A percentile compares a stretch with the other conserved stretches of the same genome.
Evolutionary conservation across 1,284 basidiomycete genomes (phyloP).

Genomic region (Anthracocystis panici-leucophaei): DNA sequence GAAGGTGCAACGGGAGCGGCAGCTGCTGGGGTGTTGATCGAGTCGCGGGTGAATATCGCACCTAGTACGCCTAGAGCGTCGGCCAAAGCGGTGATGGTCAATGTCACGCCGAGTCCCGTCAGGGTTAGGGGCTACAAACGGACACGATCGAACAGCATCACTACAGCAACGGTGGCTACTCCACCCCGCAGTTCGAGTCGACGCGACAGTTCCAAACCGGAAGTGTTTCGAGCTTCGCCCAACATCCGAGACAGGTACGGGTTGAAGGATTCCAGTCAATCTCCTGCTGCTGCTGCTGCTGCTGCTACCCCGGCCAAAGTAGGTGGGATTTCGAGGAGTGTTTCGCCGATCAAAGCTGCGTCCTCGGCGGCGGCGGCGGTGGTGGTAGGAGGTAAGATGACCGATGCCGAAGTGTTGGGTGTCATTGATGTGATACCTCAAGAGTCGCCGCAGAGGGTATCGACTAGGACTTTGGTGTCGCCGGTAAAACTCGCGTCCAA

Average conservation of each 20-base stretch:
- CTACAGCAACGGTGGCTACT: conserved; percentile 12
- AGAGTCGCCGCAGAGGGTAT: background rate
- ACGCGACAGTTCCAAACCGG: conserved; percentile 3
- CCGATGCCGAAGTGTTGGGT: conserved; percentile 42
- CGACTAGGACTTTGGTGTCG: background rate
- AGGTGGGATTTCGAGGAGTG: background rate
- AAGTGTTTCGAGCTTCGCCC: conserved; percentile 37
- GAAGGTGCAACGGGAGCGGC: background rate
- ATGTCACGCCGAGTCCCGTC: conserved; percentile 23
- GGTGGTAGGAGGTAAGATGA: background rate
- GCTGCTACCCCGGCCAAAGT: background rate
- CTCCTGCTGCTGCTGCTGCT: conserved; percentile 19
- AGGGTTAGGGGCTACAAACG: conserved; percentile 23
- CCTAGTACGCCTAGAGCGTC: conserved; percentile 21
- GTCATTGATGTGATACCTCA: conserved; percentile 40
- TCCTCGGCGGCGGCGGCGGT: background rate
- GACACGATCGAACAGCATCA: conserved; percentile 24
- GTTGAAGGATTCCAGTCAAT: conserved; percentile 25
- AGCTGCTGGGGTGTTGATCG: conserved; percentile 30
- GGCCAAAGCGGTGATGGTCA: conserved; percentile 30
- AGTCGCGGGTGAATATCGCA: conserved; percentile 41
- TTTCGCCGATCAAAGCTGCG: conserved; percentile 18
- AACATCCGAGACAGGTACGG: conserved; percentile 28
- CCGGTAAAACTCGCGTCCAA: background rate
- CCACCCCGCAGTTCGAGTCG: conserved; percentile 8